These are phyloP conservation scores for Fusarium sublunatum DNA, from an alignment of 2,329 filamentous ascomycete genomes.

Conservation along the genomic window DNA sequence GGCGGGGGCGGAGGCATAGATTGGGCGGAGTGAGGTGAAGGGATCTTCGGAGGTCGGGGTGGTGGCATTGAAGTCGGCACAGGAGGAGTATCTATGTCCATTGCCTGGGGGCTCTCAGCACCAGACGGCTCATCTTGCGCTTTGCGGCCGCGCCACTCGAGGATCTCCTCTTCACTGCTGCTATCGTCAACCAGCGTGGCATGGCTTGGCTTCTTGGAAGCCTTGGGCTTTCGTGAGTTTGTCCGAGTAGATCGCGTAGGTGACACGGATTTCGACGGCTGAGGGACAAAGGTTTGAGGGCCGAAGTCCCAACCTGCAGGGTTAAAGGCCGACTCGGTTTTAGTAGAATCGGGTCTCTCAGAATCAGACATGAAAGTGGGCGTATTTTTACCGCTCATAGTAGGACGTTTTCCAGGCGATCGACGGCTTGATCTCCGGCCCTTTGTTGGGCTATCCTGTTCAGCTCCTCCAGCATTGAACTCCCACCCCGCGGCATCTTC, in stretches of 20 bases:
- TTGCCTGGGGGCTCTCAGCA: constrained; percentile 66
- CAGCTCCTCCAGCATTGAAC: constrained; percentile 62
- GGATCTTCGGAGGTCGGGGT: constrained; percentile 34
- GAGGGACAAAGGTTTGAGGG: constrained; percentile 65
- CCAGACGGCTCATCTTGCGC: constrained; percentile 44
- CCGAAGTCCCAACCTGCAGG: constrained; percentile 68
- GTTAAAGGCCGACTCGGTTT: constrained; percentile 56
- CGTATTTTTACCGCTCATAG: constrained; percentile 37
- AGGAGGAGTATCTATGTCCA: constrained; percentile 72
- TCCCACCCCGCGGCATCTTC: constrained; percentile 60
- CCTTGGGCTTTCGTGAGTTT: constrained; percentile 70
- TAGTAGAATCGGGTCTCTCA: constrained; percentile 43
- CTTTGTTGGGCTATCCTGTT: constrained; percentile 44
- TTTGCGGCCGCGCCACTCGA: constrained; percentile 52
- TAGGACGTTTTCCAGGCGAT: constrained; percentile 52
- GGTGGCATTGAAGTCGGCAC: constrained; percentile 35
- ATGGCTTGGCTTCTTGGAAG: constrained; percentile 62
- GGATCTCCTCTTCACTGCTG: constrained; percentile 57
- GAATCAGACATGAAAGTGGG: constrained; percentile 39
- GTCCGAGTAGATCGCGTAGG: constrained; percentile 58
- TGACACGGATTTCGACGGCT: constrained; percentile 55
- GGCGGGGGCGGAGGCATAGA: constrained; percentile 26
- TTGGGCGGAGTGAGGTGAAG: constrained; percentile 24
- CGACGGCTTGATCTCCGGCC: constrained; percentile 55
- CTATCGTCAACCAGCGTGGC: constrained; percentile 61